Evolutionary conservation across 2,329 filamentous ascomycete species (phyloP), one percentile per base, ranked within the genome.

Genomic region (Cyphellophora attinorum): DNA sequence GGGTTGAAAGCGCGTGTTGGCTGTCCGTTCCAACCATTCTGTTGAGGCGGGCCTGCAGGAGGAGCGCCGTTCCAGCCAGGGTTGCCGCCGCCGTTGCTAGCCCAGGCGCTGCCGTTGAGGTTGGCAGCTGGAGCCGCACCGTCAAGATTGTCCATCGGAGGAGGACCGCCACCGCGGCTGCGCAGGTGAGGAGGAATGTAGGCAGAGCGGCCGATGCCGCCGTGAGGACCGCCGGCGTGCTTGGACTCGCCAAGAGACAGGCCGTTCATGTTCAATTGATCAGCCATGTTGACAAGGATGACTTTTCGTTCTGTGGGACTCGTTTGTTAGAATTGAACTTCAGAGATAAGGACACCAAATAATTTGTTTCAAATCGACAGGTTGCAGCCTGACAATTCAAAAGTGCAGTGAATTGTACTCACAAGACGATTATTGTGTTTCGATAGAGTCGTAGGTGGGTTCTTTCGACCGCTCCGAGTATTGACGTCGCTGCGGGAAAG

Each of bases 101-200:
- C 60, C 57, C 54, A 59, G 43, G 57, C 49, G 41, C 50, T 56
- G 37, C 48, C 52, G 40, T 52, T 57, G 42, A 52, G 43, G 30
- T 44, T 39, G 35, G 45, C 50, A 15, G 49, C 49, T 41, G 57
- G 48, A 32, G 48, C 49, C 42, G 51, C 46, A 28, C 57, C 60
- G 43, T 64, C 62, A 46, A 62, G 56, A 28, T 44, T 44, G 31
- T 45, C 38, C 12, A 52, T 53, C 19, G 56, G 53, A 38, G 56
- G 55, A 39, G 49, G 48, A 35, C 50, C 49, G 32, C 39, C 39
- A 40, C 39, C 39, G 19, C 57, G 58, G 35, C 57, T 54, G 47
- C 75, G 72, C 46, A 78, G 68, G 57, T 79, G 75, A 51, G 75
- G 75, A 52, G 75, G 75, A 49, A 79, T 78, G 59, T 79, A 79